Conservation (phyloP, 352 stramenopile species). For the Pythium graminicola region DNA sequence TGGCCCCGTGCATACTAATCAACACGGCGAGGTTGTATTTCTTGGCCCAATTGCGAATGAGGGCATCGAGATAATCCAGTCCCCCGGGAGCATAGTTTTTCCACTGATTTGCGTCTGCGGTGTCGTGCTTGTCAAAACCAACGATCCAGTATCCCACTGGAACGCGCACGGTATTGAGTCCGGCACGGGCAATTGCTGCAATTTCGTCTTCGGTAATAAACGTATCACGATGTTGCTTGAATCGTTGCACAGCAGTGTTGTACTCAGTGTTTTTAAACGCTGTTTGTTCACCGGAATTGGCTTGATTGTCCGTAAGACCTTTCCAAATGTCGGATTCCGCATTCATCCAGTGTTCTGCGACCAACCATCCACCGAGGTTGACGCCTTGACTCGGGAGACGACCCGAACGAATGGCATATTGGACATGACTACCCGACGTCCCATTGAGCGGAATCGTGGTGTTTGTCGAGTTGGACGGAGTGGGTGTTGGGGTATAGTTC, state of each 20-base stretch:
- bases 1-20: slow-evolving; percentile 55
- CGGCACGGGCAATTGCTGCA: slow-evolving; percentile 40
- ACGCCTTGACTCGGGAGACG: slow-evolving; percentile 44
- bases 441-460: background rate
- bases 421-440: slow-evolving; percentile 29
- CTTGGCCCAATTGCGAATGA: slow-evolving; percentile 34
- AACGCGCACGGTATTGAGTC: slow-evolving; percentile 78
- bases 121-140: slow-evolving; percentile 56
- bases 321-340: slow-evolving; percentile 47
- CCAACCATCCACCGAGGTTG: slow-evolving; percentile 73
- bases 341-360: slow-evolving; percentile 80
- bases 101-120: slow-evolving; percentile 35
- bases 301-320: slow-evolving; percentile 32
- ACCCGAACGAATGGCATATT: slow-evolving; percentile 52
- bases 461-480: background rate
- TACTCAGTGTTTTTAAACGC: slow-evolving; percentile 42
- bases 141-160: slow-evolving; percentile 78
- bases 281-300: slow-evolving; percentile 46
- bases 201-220: slow-evolving; percentile 76
- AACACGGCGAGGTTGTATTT: slow-evolving; percentile 42
- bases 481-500: background rate
- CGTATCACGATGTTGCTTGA: slow-evolving; percentile 46
- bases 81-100: slow-evolving; percentile 35
- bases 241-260: slow-evolving; percentile 31
- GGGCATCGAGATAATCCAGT: slow-evolving; percentile 42